Base-by-base conservation (phyloP, 1,139 yeast species). In the Blastobotrys ciferrii region DNA sequence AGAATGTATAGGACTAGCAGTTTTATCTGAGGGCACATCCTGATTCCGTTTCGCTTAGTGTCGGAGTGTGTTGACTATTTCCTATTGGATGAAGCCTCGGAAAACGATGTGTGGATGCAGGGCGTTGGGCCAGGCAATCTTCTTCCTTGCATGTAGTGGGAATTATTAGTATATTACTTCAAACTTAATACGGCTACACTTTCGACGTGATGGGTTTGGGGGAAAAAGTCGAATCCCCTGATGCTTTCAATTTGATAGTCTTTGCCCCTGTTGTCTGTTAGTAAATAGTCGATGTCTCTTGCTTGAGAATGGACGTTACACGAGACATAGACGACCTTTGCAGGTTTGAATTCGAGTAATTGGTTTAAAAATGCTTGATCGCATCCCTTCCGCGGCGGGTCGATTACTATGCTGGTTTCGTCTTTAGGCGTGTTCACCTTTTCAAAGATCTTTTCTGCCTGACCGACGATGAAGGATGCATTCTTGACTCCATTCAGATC, bases 301-400 rank as follows among this genome's bases (percentile, higher is more conserved):
- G 98, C 98, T 68, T 92, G 98, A 9, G 97, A 88, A 68, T 92
- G 98, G 45, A 92, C 98, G 65, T 94, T 92, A 72, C 98, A 92
- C 55, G 96, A 87, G 47, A 92, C 87, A 69, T 92, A 92, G 18
- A 92, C 95, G 48, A 92, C 81, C 58, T 82, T 84, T 12, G 87
- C 86, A 2, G 98, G 98, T 55, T 78, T 74, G 69, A 86, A 92
- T 15, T 75, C 86, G 15, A 94, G 78, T 52, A 92, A 74, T 70
- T 92, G 98, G 56, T 84, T 81, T 67, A 92, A 74, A 61, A 92
- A 92, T 7, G 82, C 81, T 48, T 82, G 84, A 66, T 91, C 98
- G 67, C 98, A 91, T 1, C 98, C 98, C 68, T 92, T 92, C 65
- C 98, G 80, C 39, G 98, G 96, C 4, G 98, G 98, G 65, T 92